phyloP scores from a whole-genome alignment of 2,329 filamentous ascomycete species.

The Metarhizium album region DNA sequence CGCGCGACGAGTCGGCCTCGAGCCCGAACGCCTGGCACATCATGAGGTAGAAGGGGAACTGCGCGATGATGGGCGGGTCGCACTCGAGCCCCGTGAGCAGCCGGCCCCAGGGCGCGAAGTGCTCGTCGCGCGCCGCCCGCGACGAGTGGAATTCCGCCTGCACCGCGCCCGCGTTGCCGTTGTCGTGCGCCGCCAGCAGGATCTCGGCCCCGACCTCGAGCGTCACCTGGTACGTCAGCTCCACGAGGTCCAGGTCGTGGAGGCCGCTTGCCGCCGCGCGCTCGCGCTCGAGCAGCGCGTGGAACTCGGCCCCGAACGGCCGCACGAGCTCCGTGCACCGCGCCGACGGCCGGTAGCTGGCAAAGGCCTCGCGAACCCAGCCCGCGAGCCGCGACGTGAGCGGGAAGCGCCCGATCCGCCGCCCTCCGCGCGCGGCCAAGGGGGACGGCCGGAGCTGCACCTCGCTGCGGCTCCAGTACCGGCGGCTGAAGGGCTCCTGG shows the following conservation, averaged over 20 bases:
- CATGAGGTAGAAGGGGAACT: conserved; percentile 10
- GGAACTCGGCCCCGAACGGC: conserved; percentile 1
- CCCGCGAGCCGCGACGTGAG: conserved; percentile 2
- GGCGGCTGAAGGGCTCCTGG: not conserved
- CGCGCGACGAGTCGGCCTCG: conserved; percentile 1
- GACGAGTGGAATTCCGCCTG: conserved; percentile 1
- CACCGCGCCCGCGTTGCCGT: not conserved
- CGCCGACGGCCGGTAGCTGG: not conserved
- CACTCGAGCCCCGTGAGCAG: conserved; percentile 7
- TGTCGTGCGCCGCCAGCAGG: conserved; percentile 2
- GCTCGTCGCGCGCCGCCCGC: conserved; percentile 2
- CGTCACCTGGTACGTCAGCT: conserved; percentile 3
- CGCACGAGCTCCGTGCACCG: not conserved
- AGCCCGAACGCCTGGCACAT: conserved; percentile 8
- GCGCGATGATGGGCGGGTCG: conserved; percentile 8
- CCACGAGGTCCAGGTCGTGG: conserved; percentile 3
- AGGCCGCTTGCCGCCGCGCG: not conserved
- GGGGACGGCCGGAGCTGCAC: not conserved
- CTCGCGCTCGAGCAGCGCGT: not conserved
- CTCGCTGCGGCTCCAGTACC: not conserved
- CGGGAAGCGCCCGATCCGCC: conserved; percentile 1
- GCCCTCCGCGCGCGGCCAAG: not conserved
- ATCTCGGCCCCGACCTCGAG: conserved; percentile 3
- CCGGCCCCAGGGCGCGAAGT: conserved; percentile 5
- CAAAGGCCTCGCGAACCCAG: conserved; percentile 1